These are phyloP conservation scores for Eucommia ulmoides DNA, from an alignment of 257 asterid species.

Conservation along the genomic window DNA sequence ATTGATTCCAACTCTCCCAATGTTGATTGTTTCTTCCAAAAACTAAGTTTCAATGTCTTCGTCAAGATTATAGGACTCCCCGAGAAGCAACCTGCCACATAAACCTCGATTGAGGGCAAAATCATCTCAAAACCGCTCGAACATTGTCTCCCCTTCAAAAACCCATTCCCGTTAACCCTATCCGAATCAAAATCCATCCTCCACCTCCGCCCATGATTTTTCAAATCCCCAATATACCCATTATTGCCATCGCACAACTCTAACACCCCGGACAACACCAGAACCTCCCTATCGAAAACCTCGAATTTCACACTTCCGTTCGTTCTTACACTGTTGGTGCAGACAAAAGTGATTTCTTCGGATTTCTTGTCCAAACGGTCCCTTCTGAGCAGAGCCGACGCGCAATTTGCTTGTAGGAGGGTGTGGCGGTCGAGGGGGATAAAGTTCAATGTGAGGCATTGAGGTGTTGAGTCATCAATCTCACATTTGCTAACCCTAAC, in stretches of 20 bases:
- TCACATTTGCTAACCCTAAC: constrained; percentile 55
- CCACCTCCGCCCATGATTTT: constrained; percentile 35
- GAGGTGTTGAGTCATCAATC: constrained; percentile 39
- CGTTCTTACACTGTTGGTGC: constrained; percentile 49
- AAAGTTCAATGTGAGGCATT: constrained; percentile 41
- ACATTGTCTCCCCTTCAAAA: constrained; percentile 28
- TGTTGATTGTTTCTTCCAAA: constrained; percentile 42
- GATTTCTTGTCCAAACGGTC: constrained; percentile 47
- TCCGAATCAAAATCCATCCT: constrained; percentile 40
- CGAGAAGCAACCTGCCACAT: constrained; percentile 52
- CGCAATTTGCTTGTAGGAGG: constrained; percentile 57
- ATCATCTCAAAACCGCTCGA: constrained; percentile 13
- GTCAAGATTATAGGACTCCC: constrained; percentile 53
- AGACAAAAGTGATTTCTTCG: constrained; percentile 51
- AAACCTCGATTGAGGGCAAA: constrained; percentile 49
- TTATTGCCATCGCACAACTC: constrained; percentile 24
- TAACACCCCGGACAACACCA: constrained; percentile 41
- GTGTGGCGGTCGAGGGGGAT: constrained; percentile 52
- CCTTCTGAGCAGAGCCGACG: constrained; percentile 40
- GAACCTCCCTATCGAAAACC: constrained; percentile 30
- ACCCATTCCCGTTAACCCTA: constrained; percentile 12
- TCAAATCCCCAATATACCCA: constrained; percentile 24
- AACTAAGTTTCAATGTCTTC: constrained; percentile 36
- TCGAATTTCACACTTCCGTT: constrained; percentile 54
- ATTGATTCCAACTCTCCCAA: constrained; percentile 50